A percentile compares a stretch with the other conserved stretches of the same genome.
Evolutionary conservation across 169 alveolate genomes (phyloP).

Genomic region (Plasmodium gonderi): DNA sequence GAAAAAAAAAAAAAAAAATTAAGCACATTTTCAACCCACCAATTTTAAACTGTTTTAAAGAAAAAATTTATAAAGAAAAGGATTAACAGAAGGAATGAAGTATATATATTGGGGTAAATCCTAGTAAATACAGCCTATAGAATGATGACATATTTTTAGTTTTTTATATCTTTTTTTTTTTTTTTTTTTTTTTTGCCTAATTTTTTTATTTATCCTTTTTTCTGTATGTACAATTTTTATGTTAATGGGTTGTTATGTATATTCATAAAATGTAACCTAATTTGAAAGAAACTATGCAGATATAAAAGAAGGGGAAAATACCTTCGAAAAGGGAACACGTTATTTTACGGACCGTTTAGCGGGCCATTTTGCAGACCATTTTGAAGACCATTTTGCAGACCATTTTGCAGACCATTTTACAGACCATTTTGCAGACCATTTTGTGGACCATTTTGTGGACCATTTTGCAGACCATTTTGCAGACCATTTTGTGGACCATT

Average conservation of each 20-base stretch:
- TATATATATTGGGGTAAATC: not conserved
- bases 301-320: not conserved
- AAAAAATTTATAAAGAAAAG: not conserved
- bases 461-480: not conserved
- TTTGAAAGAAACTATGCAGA: not conserved
- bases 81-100: not conserved
- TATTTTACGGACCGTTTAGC: no score
- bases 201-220: not conserved
- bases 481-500: no score
- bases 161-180: not conserved
- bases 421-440: not conserved
- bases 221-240: not conserved
- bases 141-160: not conserved
- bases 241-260: not conserved
- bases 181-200: not conserved
- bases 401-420: not conserved
- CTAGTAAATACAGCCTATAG: not conserved
- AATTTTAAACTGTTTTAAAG: not conserved
- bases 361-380: not conserved
- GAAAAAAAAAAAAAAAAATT: constrained; percentile 9
- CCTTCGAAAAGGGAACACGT: constrained; percentile 1
- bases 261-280: not conserved
- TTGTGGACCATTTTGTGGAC: not conserved
- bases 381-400: not conserved
- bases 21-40: not conserved